Base-by-base conservation (phyloP, 1,284 basidiomycete species). In the Bjerkandera adusta region DNA sequence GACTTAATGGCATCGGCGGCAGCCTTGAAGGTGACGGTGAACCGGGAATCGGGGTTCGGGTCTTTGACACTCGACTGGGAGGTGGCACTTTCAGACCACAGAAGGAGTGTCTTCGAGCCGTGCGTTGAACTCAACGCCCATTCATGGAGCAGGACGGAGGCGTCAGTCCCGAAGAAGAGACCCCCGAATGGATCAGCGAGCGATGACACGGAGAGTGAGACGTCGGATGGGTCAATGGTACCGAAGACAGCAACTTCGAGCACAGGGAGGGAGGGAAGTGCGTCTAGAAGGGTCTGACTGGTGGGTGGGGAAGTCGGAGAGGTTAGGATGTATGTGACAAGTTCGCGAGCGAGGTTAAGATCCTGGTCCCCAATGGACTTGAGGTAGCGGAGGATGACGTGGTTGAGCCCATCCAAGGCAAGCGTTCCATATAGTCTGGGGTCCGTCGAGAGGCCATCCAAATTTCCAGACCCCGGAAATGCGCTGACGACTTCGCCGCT, bases 201-300 rank as follows among this genome's bases (percentile, higher is more conserved):
- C 10, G 78, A 73, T 16, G 81, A 77, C n/a, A 73, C 63, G 10
- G 71, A 69, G 34, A 63, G 70, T 32, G 57, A 55, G 16, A 82
- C 57, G 57, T 84, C 81, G 5, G 68, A 54, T 15, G 74, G 69
- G 16, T 60, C 59, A 24, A 85, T 60, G 5, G 70, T 67, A 8
- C 82, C 83, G 58, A 84, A 83, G 16, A 84, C 57, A 3, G 80
- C 79, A 5, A 83, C 77, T 59, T 84, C 82, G 33, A 85, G 56
- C 1, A 65, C 49, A 8, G 81, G 83, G 35, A 84, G 65, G 2
- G 64, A 59, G n/a, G 68, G 53, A 22, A 81, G 54, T 5, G 70
- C 66, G 36, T 64, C 56, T 43, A 65, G 70, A 8, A 80, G 62
- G 1, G 39, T 27, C n/a, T 22, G 20, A 22, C 61, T 62, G n/a